A percentile compares a stretch with the other conserved stretches of the same genome.
Evolutionary conservation across 805 yeast species (phyloP).

Genomic region (Yamadazyma endophytica): DNA sequence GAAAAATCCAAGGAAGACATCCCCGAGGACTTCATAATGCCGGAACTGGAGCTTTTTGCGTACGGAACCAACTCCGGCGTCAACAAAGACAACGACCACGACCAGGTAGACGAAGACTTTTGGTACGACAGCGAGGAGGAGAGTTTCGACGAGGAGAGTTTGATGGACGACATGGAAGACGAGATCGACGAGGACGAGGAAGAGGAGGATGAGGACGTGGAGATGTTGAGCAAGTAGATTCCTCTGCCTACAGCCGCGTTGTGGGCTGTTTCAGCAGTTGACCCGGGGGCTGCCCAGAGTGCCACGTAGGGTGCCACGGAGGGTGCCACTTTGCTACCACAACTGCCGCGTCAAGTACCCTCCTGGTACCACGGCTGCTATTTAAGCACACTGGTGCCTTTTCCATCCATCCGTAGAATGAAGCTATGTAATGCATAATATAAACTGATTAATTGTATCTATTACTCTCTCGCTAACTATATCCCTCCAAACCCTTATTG

Average conservation of each 20-base stretch:
- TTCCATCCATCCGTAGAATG: neutral
- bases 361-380: neutral
- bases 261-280: no score
- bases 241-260: no score
- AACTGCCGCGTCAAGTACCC: no score
- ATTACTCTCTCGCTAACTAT: slow-evolving; percentile 3
- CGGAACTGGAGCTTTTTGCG: slow-evolving; percentile 54
- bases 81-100: slow-evolving; percentile 42
- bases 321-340: no score
- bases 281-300: no score
- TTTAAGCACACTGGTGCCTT: neutral
- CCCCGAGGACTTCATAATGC: slow-evolving; percentile 82
- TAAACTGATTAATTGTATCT: no score
- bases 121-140: slow-evolving; percentile 67
- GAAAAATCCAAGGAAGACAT: slow-evolving; percentile 79
- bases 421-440: neutral
- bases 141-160: slow-evolving; percentile 44
- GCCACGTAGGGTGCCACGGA: no score
- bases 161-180: slow-evolving; percentile 44
- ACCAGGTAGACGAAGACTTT: slow-evolving; percentile 73
- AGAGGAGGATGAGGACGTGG: slow-evolving; percentile 49
- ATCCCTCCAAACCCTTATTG: slow-evolving; percentile 32
- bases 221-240: slow-evolving; percentile 7
- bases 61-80: slow-evolving; percentile 28
- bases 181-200: slow-evolving; percentile 56